Evolutionary conservation across 2,329 filamentous ascomycete species (phyloP).

Genomic region (Plectosphaerella plurivora): DNA sequence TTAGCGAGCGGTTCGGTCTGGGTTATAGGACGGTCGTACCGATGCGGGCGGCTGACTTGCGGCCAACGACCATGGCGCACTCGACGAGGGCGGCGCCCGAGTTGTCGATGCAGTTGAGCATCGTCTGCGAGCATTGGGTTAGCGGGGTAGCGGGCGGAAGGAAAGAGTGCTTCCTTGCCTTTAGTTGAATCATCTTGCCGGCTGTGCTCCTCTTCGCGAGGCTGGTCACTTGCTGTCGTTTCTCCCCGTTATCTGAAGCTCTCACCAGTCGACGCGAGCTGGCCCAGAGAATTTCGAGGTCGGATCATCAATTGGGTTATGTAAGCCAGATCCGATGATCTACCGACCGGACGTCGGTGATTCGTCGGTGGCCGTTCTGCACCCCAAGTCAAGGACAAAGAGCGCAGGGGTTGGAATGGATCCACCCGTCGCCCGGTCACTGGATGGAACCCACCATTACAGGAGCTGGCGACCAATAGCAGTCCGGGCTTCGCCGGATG

Average conservation of each 20-base stretch:
- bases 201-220: slow-evolving; percentile 11
- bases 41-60: slow-evolving; percentile 83
- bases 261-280: slow-evolving; percentile 9
- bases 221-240: slow-evolving; percentile 1
- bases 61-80: slow-evolving; percentile 88
- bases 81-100: slow-evolving; percentile 96
- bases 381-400: background rate
- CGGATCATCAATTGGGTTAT: background rate
- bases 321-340: background rate
- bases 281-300: slow-evolving; percentile 8
- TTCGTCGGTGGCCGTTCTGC: background rate
- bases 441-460: background rate
- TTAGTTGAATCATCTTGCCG: slow-evolving; percentile 85
- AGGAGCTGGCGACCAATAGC: background rate
- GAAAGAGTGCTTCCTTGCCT: slow-evolving; percentile 43
- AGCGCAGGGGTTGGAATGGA: background rate
- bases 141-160: background rate
- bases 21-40: slow-evolving; percentile 52
- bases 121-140: slow-evolving; percentile 54
- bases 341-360: background rate
- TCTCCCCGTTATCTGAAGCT: slow-evolving; percentile 8
- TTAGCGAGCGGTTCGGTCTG: background rate
- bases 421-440: background rate
- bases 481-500: background rate
- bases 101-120: slow-evolving; percentile 99